Evolutionary conservation across 2,329 filamentous ascomycete species (phyloP).

Genomic region (Coleophoma cylindrospora): DNA sequence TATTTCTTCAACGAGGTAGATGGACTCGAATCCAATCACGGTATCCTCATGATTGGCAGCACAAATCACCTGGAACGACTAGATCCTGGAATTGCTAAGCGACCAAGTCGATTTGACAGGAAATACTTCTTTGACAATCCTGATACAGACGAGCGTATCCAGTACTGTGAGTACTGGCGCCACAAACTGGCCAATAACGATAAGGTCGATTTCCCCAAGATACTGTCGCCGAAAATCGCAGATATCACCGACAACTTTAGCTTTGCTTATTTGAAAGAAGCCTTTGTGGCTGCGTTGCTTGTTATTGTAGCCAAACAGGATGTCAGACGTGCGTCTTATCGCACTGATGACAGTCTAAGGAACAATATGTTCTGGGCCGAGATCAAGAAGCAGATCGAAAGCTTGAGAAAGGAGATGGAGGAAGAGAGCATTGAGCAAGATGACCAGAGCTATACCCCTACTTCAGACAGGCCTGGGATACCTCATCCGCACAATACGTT

Average conservation of each 20-base stretch:
- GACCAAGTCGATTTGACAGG: conserved; percentile 61
- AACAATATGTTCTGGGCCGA: conserved; percentile 52
- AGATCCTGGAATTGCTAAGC: conserved; percentile 62
- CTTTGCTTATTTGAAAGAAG: conserved; percentile 67
- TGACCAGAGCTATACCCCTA: not conserved
- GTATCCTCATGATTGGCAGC: conserved; percentile 64
- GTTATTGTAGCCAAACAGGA: conserved; percentile 41
- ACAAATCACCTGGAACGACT: conserved; percentile 63
- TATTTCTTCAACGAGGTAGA: conserved; percentile 74
- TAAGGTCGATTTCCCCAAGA: conserved; percentile 54
- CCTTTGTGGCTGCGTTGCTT: conserved; percentile 58
- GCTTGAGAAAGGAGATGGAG: conserved; percentile 55
- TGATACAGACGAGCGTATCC: conserved; percentile 43
- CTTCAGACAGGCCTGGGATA: too few species aligned
- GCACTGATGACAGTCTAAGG: conserved; percentile 36
- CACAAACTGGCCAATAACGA: conserved; percentile 49
- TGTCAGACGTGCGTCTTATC: conserved; percentile 7
- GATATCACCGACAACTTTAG: conserved; percentile 60
- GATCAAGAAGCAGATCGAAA: conserved; percentile 58
- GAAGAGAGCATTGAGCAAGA: conserved; percentile 19
- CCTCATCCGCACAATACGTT: conserved; percentile 3
- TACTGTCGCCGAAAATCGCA: conserved; percentile 53
- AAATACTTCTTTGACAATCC: conserved; percentile 63
- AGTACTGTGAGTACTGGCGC: conserved; percentile 62
- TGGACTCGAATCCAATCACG: conserved; percentile 63